phyloP scores from a whole-genome alignment of 2,329 filamentous ascomycete genomes.

The Ceratocystis eucalypticola region DNA sequence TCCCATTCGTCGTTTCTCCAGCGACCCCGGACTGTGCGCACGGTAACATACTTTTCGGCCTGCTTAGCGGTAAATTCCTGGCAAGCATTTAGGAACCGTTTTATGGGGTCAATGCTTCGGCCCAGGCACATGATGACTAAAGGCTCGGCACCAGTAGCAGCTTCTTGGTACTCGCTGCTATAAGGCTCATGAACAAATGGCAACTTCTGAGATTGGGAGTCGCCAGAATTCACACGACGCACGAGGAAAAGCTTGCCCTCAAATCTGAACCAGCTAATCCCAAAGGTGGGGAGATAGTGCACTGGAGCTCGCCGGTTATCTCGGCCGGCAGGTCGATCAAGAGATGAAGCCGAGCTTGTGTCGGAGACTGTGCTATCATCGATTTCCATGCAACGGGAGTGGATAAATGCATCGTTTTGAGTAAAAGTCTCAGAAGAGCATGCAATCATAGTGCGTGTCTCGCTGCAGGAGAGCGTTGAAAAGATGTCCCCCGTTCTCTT shows the following conservation, averaged over 20 bases:
- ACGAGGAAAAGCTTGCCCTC: constrained; percentile 28
- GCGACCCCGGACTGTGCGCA: constrained; percentile 24
- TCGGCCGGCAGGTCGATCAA: constrained; percentile 18
- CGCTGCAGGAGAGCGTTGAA: background rate
- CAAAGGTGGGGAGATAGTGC: constrained; percentile 29
- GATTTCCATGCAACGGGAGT: constrained; percentile 23
- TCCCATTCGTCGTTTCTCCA: constrained; percentile 26
- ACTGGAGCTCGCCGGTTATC: constrained; percentile 27
- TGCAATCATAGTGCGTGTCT: constrained; percentile 27
- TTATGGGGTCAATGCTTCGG: constrained; percentile 26
- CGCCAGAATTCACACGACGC: constrained; percentile 23
- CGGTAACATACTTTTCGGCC: constrained; percentile 27
- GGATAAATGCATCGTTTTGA: constrained; percentile 26
- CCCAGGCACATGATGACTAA: constrained; percentile 30
- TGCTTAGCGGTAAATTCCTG: constrained; percentile 27
- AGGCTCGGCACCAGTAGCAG: constrained; percentile 28
- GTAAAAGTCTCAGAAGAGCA: constrained; percentile 24
- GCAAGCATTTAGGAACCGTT: constrained; percentile 25
- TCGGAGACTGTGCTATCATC: constrained; percentile 21
- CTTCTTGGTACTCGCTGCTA: constrained; percentile 25
- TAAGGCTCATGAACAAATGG: constrained; percentile 19
- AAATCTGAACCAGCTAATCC: constrained; percentile 28
- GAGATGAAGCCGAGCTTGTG: background rate
- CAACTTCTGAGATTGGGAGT: constrained; percentile 15
- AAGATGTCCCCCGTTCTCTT: constrained; percentile 21